Evolutionary conservation across 1,284 basidiomycete genomes (phyloP).

Genomic region (Leccinum subrobustum): DNA sequence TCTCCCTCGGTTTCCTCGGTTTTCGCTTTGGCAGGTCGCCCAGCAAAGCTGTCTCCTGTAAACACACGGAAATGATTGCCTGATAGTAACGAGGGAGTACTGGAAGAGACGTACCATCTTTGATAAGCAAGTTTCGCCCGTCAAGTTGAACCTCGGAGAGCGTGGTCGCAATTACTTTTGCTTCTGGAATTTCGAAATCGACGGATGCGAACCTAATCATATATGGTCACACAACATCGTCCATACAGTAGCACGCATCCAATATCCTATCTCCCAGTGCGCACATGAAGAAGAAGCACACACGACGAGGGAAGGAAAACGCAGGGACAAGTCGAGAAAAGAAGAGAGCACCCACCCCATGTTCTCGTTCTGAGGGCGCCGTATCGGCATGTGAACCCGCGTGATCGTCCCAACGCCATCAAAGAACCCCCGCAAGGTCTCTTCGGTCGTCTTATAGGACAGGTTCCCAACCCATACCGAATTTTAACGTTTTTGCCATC

Average conservation of each 20-base stretch:
- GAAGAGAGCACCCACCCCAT: slow-evolving; percentile 47
- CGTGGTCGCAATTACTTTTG: slow-evolving; percentile 72
- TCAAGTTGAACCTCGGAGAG: slow-evolving; percentile 82
- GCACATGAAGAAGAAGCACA: background rate
- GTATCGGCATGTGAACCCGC: slow-evolving; percentile 73
- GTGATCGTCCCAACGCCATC: slow-evolving; percentile 71
- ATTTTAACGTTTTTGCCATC: slow-evolving; percentile 57
- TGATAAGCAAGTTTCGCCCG: slow-evolving; percentile 89
- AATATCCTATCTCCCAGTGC: background rate
- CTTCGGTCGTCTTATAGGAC: slow-evolving; percentile 84
- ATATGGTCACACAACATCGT: slow-evolving; percentile 5
- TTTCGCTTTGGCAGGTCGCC: slow-evolving; percentile 48
- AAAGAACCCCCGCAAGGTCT: slow-evolving; percentile 72
- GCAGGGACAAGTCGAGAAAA: background rate
- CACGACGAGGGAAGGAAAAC: background rate
- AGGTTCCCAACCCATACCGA: slow-evolving; percentile 97
- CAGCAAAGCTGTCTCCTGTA: slow-evolving; percentile 70
- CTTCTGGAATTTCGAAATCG: slow-evolving; percentile 82
- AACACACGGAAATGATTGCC: background rate
- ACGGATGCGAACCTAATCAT: slow-evolving; percentile 87
- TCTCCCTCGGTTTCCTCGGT: slow-evolving; percentile 11
- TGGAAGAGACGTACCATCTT: slow-evolving; percentile 63
- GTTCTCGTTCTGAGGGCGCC: slow-evolving; percentile 59
- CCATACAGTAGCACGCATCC: background rate
- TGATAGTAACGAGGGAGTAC: slow-evolving; percentile 12